Evolutionary conservation across 176 grass and related monocot species (phyloP).

Genomic region (Echinochloa phyllopogon): DNA sequence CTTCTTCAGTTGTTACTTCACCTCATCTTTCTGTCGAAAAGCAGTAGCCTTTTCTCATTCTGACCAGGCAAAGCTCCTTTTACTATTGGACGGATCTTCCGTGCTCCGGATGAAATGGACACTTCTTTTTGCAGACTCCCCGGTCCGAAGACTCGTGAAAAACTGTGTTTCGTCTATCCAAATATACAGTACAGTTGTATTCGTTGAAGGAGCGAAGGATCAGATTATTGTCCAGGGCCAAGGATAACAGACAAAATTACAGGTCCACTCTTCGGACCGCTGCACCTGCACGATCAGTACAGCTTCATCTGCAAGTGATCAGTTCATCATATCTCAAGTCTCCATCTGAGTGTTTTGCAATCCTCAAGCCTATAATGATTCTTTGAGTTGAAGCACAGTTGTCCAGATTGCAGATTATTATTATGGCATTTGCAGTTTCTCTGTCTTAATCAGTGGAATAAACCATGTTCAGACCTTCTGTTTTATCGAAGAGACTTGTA

Average conservation of each 20-base stretch:
- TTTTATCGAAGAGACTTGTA: not conserved
- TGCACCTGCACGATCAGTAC: not conserved
- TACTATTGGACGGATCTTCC: conserved; percentile 14
- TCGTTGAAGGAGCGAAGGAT: not conserved
- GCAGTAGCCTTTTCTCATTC: not conserved
- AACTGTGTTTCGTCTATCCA: not conserved
- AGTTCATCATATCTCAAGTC: conserved; percentile 23
- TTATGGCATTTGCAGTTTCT: not conserved
- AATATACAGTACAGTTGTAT: not conserved
- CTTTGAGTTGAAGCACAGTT: conserved; percentile 13
- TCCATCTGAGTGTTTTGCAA: not conserved
- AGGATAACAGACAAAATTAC: not conserved
- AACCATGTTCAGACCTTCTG: not conserved
- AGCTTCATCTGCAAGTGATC: conserved; percentile 38
- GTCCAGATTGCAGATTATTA: not conserved
- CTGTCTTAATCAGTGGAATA: not conserved
- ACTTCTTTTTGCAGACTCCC: conserved; percentile 12
- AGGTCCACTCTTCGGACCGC: not conserved
- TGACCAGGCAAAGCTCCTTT: conserved; percentile 21
- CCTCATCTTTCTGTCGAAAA: conserved; percentile 1
- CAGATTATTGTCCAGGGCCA: not conserved
- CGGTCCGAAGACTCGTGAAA: not conserved
- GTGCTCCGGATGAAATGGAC: not conserved
- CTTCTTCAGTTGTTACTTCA: not conserved
- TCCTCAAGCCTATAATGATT: not conserved